These are phyloP conservation scores for Sporothrix brunneoviolacea DNA, from an alignment of 2,329 filamentous ascomycete species.

Conservation along the genomic window DNA sequence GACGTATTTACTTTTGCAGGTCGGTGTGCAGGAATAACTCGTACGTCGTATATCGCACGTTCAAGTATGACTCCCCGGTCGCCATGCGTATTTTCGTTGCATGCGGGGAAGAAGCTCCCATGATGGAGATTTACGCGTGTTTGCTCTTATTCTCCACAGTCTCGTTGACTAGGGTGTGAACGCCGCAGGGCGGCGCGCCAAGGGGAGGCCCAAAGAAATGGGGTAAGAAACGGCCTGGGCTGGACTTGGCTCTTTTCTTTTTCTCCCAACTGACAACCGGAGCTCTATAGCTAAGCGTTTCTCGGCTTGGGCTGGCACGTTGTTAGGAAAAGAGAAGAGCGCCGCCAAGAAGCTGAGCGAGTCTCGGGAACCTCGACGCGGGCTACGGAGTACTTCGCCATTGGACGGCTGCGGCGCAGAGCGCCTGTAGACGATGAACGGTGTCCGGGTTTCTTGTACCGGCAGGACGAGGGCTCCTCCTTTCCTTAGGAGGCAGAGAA, in stretches of 20 bases:
- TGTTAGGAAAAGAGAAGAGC: not conserved
- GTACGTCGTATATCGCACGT: too few relatives aligned
- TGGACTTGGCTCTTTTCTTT: not conserved
- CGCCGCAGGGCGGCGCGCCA: too few relatives aligned
- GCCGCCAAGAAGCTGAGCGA: not conserved
- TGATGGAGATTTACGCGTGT: too few relatives aligned
- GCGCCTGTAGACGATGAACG: not conserved
- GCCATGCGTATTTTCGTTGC: too few relatives aligned
- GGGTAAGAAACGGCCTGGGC: not conserved
- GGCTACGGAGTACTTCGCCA: slow-evolving; percentile 1
- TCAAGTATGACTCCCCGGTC: too few relatives aligned
- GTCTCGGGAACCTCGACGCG: not conserved
- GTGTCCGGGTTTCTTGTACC: slow-evolving; percentile 2
- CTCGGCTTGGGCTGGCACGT: not conserved
- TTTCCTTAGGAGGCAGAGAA: too few relatives aligned
- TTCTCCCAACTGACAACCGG: not conserved
- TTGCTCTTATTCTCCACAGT: too few relatives aligned
- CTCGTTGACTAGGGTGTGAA: too few relatives aligned
- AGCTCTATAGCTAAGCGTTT: not conserved
- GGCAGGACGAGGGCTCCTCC: not conserved
- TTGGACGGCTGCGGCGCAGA: slow-evolving; percentile 3
- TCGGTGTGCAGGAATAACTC: too few relatives aligned
- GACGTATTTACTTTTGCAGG: too few relatives aligned
- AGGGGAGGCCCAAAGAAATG: not conserved
- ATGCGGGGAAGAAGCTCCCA: too few relatives aligned